Percentiles rank a stretch among this genome's conserved stretches.
Evolutionary conservation across 2,329 filamentous ascomycete species (phyloP).

Genomic region (Penicillium sp.): DNA sequence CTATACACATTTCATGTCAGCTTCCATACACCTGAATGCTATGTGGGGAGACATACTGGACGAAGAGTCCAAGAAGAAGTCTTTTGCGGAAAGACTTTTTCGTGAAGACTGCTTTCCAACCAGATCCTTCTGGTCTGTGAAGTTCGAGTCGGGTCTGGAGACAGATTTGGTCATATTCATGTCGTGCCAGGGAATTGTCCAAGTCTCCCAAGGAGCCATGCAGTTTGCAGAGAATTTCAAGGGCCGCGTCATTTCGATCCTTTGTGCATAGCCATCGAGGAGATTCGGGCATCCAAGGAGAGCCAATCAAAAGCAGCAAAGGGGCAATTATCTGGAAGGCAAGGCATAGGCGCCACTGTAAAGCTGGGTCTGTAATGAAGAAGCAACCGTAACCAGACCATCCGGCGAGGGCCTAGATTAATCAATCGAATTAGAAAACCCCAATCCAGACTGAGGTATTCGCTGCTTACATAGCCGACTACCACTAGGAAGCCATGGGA

Average conservation of each 20-base stretch:
- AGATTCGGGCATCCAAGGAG: slow-evolving; percentile 8
- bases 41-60: no score
- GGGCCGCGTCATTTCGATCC: neutral
- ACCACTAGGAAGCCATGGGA: neutral
- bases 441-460: no score
- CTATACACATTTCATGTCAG: no score
- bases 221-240: neutral
- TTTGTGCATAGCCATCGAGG: slow-evolving; percentile 8
- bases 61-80: neutral
- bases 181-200: no score
- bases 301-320: neutral
- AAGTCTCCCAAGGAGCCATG: neutral
- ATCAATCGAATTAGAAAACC: no score
- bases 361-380: neutral
- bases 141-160: no score
- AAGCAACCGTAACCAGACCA: slow-evolving; percentile 5
- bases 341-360: slow-evolving; percentile 1
- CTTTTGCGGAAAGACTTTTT: neutral
- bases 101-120: neutral
- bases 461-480: neutral
- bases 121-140: neutral
- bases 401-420: neutral
- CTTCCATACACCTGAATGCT: no score
- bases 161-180: no score
- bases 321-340: neutral